Percentiles rank a stretch among this genome's conserved stretches.
phyloP scores from a whole-genome alignment of 2,329 filamentous ascomycete species.

The Exophiala calicioides region DNA sequence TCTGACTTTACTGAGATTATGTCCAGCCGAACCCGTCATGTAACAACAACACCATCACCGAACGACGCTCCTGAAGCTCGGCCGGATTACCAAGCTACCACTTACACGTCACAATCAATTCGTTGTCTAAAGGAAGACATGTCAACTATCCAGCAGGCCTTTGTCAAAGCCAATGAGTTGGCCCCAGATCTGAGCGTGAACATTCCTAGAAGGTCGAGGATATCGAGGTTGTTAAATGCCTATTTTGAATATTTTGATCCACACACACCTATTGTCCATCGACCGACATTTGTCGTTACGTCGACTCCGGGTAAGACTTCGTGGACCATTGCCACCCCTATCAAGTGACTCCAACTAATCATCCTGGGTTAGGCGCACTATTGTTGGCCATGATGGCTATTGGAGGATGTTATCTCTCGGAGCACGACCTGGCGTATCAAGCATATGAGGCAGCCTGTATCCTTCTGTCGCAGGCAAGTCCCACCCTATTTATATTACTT shows the following conservation, averaged over 20 bases:
- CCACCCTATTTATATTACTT: neutral
- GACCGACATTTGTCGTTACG: slow-evolving; percentile 3
- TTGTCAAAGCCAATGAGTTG: neutral
- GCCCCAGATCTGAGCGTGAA: neutral
- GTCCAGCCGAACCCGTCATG: neutral
- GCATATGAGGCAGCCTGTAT: slow-evolving; percentile 8
- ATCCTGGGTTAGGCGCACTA: neutral
- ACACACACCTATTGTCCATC: slow-evolving; percentile 12
- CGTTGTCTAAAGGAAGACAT: neutral
- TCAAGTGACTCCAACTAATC: neutral
- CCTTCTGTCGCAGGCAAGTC: slow-evolving; percentile 4
- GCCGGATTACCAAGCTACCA: neutral
- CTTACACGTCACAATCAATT: neutral
- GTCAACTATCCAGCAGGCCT: neutral
- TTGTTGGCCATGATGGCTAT: slow-evolving; percentile 10
- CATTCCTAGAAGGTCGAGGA: slow-evolving; percentile 1
- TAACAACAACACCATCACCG: neutral
- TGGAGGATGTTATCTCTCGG: slow-evolving; percentile 3
- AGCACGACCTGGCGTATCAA: slow-evolving; percentile 2
- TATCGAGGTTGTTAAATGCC: slow-evolving; percentile 3
- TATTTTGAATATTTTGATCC: slow-evolving; percentile 14
- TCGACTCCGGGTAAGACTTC: neutral
- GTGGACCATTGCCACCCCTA: neutral
- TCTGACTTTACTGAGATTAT: neutral
- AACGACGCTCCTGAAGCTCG: neutral